Evolutionary conservation across 2,329 filamentous ascomycete genomes (phyloP), one percentile per base, ranked within the genome.

Genomic region (Ceratocystis huliohia): DNA sequence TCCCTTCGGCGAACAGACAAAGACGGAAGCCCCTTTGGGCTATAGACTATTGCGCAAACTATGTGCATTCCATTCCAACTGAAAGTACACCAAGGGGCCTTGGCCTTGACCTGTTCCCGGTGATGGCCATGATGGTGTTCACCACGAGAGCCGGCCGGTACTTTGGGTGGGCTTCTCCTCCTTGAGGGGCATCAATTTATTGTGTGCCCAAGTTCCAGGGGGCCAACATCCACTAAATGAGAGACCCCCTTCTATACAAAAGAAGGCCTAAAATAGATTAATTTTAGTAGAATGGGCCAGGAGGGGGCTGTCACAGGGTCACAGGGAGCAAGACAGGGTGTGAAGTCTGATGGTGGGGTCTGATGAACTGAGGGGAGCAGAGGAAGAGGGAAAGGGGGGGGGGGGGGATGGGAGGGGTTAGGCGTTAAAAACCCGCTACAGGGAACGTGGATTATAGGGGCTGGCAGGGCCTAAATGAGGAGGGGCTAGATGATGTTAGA

Each of bases 181-280:
- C 53, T 57, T 2, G 53, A 57, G 53, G 46, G 53, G 25, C 53
- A 57, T 3, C 53, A 48, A 63, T 63, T 63, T 63, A 63, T 63
- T 63, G 61, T 44, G 7, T 46, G 25, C 15, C 48, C 8, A 10
- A n/a, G 61, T 63, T 63, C 61, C 61, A 63, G 61, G 61, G 61
- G 61, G 22, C 20, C 22, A 41, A 41, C 37, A 41, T 41, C 37
- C 37, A 41, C 37, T 17, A 10, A 5, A 57, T 30, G 28, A 57
- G 17, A 57, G 25, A 57, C 37, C 37, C 53, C 53, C 25, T 57
- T 57, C 53, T 33, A 10, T 57, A 33, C 53, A 57, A 3, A 20
- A 48, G 17, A 48, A 33, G 28, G 53, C 25, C 53, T 57, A 30
- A 57, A 57, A 17, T 8, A 28, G 53, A 57, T 25, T 13, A 20